phyloP scores from a whole-genome alignment of 1,139 yeast species.

The Taphrina flavorubra region DNA sequence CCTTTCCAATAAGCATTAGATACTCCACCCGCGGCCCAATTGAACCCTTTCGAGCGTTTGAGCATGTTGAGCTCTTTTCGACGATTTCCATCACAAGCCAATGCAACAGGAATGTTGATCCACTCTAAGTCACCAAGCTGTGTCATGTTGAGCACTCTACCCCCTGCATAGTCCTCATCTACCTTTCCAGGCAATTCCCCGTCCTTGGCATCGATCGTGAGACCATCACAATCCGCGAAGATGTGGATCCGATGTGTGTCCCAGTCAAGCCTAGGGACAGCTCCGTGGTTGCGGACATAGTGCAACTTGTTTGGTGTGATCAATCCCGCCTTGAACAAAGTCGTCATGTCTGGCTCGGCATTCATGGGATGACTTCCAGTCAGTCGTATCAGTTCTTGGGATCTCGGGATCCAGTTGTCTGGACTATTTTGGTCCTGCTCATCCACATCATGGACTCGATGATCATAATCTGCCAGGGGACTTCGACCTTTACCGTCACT shows the following conservation, averaged over 20 bases:
- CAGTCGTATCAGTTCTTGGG: slow-evolving; percentile 49
- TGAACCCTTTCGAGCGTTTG: slow-evolving; percentile 51
- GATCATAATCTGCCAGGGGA: slow-evolving; percentile 17
- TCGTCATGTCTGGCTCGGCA: slow-evolving; percentile 50
- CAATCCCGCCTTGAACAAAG: slow-evolving; percentile 49
- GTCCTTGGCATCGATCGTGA: background rate
- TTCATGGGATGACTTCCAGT: slow-evolving; percentile 53
- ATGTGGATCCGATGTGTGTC: slow-evolving; percentile 48
- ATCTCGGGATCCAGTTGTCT: slow-evolving; percentile 50
- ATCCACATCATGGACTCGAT: slow-evolving; percentile 13
- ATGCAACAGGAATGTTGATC: slow-evolving; percentile 50
- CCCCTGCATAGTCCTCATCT: slow-evolving; percentile 49
- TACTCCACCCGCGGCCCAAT: slow-evolving; percentile 52
- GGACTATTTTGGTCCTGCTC: slow-evolving; percentile 41
- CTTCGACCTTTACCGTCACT: slow-evolving; percentile 7
- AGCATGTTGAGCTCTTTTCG: slow-evolving; percentile 52
- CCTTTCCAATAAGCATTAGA: slow-evolving; percentile 51
- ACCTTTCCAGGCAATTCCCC: slow-evolving; percentile 19
- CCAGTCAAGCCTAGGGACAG: slow-evolving; percentile 49
- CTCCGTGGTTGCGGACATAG: slow-evolving; percentile 53
- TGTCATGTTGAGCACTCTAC: slow-evolving; percentile 48
- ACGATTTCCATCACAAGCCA: slow-evolving; percentile 53
- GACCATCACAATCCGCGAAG: slow-evolving; percentile 44
- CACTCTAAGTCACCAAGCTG: slow-evolving; percentile 47
- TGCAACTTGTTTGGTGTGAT: slow-evolving; percentile 51